phyloP scores from a whole-genome alignment of 306 rosid genomes.

The Mucuna pruriens region DNA sequence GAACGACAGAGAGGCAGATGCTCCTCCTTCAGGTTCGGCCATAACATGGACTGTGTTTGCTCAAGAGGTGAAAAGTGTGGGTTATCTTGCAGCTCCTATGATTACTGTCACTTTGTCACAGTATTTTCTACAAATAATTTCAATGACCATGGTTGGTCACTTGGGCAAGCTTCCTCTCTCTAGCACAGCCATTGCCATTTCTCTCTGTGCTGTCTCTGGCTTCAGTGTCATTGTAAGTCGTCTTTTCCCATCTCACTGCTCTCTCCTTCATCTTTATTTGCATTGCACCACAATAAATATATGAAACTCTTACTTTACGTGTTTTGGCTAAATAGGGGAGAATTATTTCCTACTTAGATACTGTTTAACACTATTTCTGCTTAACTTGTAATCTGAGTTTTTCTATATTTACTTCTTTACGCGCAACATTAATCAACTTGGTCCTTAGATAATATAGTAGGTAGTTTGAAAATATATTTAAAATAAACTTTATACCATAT shows the following conservation, averaged over 20 bases:
- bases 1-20: neutral
- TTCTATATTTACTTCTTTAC: too few relatives aligned
- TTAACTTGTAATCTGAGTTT: too few relatives aligned
- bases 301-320: too few relatives aligned
- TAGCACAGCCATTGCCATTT: conserved; percentile 64
- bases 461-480: too few relatives aligned
- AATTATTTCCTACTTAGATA: too few relatives aligned
- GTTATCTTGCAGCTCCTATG: conserved; percentile 61
- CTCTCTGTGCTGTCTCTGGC: conserved; percentile 61
- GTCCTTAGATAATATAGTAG: too few relatives aligned
- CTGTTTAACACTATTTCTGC: too few relatives aligned
- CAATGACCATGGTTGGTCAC: conserved; percentile 70
- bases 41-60: conserved; percentile 35
- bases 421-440: too few relatives aligned
- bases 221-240: conserved; percentile 62
- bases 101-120: conserved; percentile 53
- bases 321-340: too few relatives aligned
- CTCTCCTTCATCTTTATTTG: neutral
- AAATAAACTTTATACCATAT: too few relatives aligned
- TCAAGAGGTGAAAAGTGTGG: conserved; percentile 50
- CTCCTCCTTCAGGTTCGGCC: neutral
- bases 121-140: conserved; percentile 54
- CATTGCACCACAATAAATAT: neutral
- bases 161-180: conserved; percentile 68
- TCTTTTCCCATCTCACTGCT: neutral